Conservation (phyloP, 176 grass and related monocot genomes). For the Triticum timopheevii region DNA sequence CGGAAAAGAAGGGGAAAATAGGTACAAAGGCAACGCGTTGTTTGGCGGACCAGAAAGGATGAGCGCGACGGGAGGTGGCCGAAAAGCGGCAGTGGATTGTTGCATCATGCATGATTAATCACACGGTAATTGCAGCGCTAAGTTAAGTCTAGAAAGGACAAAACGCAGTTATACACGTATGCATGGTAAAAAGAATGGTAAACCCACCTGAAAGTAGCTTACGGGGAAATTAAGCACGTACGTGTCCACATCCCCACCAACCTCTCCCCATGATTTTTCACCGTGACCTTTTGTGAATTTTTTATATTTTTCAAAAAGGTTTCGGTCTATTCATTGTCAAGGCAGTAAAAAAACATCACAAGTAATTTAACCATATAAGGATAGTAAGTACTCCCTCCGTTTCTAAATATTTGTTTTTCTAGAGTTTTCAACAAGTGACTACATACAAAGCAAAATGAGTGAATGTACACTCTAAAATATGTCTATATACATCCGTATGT, state of each 20-base stretch:
- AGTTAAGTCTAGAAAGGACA: not conserved
- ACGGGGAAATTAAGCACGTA: not conserved
- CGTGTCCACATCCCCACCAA: not conserved
- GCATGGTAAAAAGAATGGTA: not conserved
- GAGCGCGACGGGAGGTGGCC: not conserved
- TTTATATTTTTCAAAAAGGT: too few species aligned
- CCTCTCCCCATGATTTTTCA: not conserved
- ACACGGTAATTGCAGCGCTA: not conserved
- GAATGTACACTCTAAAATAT: too few species aligned
- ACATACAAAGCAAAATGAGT: too few species aligned
- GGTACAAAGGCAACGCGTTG: not conserved
- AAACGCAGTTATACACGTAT: too few species aligned
- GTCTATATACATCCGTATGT: too few species aligned
- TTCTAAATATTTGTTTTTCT: too few species aligned
- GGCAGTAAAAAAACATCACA: too few species aligned
- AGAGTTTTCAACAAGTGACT: too few species aligned
- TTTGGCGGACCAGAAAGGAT: not conserved
- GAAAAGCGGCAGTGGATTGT: not conserved
- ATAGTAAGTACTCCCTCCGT: too few species aligned
- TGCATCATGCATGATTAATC: slow-evolving; percentile 12
- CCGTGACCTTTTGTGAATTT: too few species aligned
- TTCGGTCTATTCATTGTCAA: too few species aligned
- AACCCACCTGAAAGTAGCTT: not conserved
- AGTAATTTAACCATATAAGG: too few species aligned
- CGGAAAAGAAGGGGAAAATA: not conserved